A percentile compares a stretch with the other conserved stretches of the same genome.
phyloP scores from a whole-genome alignment of 2,329 filamentous ascomycete species.

The Exophiala dermatitidis region DNA sequence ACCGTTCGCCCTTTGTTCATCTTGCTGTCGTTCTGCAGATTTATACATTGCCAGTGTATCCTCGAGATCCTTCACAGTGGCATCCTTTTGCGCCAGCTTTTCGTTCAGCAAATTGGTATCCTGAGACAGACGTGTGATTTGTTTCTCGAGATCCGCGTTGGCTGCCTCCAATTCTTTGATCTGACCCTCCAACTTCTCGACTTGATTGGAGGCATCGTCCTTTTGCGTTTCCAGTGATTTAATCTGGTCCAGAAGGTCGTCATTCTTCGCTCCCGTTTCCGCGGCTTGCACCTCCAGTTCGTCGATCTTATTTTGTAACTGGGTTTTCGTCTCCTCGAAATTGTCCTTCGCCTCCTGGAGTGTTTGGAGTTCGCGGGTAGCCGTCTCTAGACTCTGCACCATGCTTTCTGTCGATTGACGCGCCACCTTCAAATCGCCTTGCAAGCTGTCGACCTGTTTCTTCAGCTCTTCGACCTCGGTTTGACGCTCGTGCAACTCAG shows the following conservation, averaged over 20 bases:
- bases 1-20: slow-evolving; percentile 30
- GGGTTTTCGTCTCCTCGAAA: slow-evolving; percentile 39
- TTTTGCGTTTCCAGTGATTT: slow-evolving; percentile 35
- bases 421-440: slow-evolving; percentile 61
- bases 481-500: slow-evolving; percentile 62
- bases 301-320: slow-evolving; percentile 38
- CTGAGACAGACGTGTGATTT: slow-evolving; percentile 26
- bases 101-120: slow-evolving; percentile 20
- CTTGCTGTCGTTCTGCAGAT: slow-evolving; percentile 22
- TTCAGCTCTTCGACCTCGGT: slow-evolving; percentile 65
- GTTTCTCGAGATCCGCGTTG: slow-evolving; percentile 26
- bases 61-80: slow-evolving; percentile 27
- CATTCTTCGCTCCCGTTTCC: slow-evolving; percentile 24
- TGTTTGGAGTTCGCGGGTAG: slow-evolving; percentile 56
- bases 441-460: slow-evolving; percentile 59
- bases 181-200: slow-evolving; percentile 33
- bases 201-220: slow-evolving; percentile 36
- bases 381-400: slow-evolving; percentile 58
- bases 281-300: slow-evolving; percentile 34
- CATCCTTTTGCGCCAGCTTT: slow-evolving; percentile 32
- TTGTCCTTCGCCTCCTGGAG: slow-evolving; percentile 48
- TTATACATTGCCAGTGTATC: slow-evolving; percentile 25
- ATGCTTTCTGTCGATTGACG: slow-evolving; percentile 65
- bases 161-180: slow-evolving; percentile 26
- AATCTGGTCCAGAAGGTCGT: slow-evolving; percentile 34